Base-by-base conservation (phyloP, 2,329 filamentous ascomycete species). In the Neoscytalidium dimidiatum region DNA sequence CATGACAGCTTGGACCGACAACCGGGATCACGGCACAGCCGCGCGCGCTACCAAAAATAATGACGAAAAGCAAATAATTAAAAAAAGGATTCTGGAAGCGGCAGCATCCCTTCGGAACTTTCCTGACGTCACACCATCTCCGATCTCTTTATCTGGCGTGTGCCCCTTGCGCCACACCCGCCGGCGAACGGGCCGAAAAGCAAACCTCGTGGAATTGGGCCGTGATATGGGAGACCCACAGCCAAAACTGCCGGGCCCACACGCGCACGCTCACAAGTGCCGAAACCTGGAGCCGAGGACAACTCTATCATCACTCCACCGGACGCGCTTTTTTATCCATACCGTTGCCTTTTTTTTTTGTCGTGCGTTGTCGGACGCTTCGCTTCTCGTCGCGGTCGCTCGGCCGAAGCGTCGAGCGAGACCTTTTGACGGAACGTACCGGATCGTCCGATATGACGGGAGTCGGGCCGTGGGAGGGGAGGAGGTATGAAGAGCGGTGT, bases 231-330 rank as follows among this genome's bases (percentile, higher is more conserved):
- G 23, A n/a, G 43, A 23, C n/a, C n/a, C 43, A 46, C 43, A 11
- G 43, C 13, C 21, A 46, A 46, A 46, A 46, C 4, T 41, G 38
- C 38, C 38, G 38, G 38, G n/a, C 38, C 38, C 38, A 41, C 38
- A 17, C 23, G 17, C 23, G 21, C 35, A 13, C 31, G 3, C 9
- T n/a, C n/a, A 23, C 49, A 58, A 58, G 53, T 58, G 53, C 53
- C 53, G 53, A 58, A 29, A 56, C 17, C 35, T 58, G 53, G 53
- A 58, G 53, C 53, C 53, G 53, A 58, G n/a, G n/a, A n/a, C n/a
- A n/a, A 58, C 53, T 26, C 17, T 58, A 58, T 44, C 7, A 23
- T 58, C 53, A 58, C 53, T 58, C 53, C 53, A 58, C 53, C n/a
- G 52, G n/a, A n/a, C n/a, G n/a, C n/a, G n/a, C n/a, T n/a, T n/a